Percentiles rank a stretch among this genome's conserved stretches.
phyloP scores from a whole-genome alignment of 2,329 filamentous ascomycete species.

The Fusarium liriodendri region DNA sequence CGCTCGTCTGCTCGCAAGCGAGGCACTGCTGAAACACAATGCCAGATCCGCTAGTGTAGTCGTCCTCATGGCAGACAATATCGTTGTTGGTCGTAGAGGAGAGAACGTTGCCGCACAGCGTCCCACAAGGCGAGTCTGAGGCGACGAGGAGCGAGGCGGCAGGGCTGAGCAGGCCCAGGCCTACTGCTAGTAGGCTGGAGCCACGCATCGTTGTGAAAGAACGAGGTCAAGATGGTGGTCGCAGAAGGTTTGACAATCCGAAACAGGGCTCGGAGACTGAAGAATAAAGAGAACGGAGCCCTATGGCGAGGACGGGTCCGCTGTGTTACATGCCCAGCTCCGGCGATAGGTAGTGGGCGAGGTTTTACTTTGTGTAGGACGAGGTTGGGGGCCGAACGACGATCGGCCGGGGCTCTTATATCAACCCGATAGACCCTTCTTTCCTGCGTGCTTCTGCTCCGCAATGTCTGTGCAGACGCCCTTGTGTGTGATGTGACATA shows the following conservation, averaged over 20 bases:
- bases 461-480: not conserved
- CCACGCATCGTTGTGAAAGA: slow-evolving; percentile 11
- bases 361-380: slow-evolving; percentile 13
- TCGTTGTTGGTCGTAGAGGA: slow-evolving; percentile 58
- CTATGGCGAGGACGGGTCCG: not conserved
- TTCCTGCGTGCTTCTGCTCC: not conserved
- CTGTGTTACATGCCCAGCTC: slow-evolving; percentile 32
- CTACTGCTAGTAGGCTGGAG: slow-evolving; percentile 28
- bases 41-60: slow-evolving; percentile 55
- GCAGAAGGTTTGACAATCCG: slow-evolving; percentile 1
- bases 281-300: slow-evolving; percentile 4
- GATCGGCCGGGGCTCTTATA: slow-evolving; percentile 26
- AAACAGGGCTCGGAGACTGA: not conserved
- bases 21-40: slow-evolving; percentile 65
- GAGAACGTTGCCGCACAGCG: slow-evolving; percentile 65
- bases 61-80: slow-evolving; percentile 59
- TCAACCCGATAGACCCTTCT: not conserved
- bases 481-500: slow-evolving; percentile 22
- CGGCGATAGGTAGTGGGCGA: slow-evolving; percentile 2
- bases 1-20: slow-evolving; percentile 63
- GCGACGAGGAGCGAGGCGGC: slow-evolving; percentile 55
- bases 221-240: not conserved
- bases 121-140: slow-evolving; percentile 60
- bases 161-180: slow-evolving; percentile 28
- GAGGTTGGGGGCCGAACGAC: slow-evolving; percentile 24